These are phyloP conservation scores for Cetraspora pellucida DNA, from an alignment of 192 early-diverging fungal genomes.

Conservation along the genomic window DNA sequence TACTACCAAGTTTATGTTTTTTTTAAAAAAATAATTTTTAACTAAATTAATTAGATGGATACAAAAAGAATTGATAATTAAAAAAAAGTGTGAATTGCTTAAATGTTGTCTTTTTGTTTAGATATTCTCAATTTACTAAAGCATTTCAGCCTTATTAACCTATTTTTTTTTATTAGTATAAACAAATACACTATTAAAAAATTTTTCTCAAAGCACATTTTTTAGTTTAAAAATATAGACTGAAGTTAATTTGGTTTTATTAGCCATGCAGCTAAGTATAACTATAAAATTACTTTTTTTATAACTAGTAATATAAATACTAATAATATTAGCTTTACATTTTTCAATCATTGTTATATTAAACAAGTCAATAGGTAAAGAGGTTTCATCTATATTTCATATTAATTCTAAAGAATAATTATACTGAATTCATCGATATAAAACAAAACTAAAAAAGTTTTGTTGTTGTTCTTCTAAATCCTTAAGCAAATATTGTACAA, in stretches of 20 bases:
- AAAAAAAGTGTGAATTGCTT: background rate
- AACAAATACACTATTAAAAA: background rate
- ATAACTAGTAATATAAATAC: slow-evolving; percentile 14
- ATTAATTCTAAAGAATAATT: background rate
- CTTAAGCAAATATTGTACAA: too few species aligned
- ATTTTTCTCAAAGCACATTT: background rate
- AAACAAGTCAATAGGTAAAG: background rate
- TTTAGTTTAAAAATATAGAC: slow-evolving; percentile 25
- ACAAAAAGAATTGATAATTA: slow-evolving; percentile 12
- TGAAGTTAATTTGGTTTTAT: background rate
- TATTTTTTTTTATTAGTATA: background rate
- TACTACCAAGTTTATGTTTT: background rate
- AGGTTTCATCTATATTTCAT: background rate
- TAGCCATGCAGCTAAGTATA: too few species aligned
- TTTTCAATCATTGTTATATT: background rate
- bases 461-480: too few species aligned
- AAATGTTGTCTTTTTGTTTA: background rate
- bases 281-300: background rate
- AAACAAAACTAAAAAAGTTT: too few species aligned
- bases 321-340: background rate
- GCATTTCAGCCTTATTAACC: background rate
- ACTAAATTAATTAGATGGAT: slow-evolving; percentile 8
- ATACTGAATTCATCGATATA: background rate
- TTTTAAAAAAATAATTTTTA: slow-evolving; percentile 11
- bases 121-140: slow-evolving; percentile 14